Percentiles rank a stretch among this genome's conserved stretches.
Evolutionary conservation across 768 basidiomycete genomes (phyloP).

Genomic region (Galerina marginata): DNA sequence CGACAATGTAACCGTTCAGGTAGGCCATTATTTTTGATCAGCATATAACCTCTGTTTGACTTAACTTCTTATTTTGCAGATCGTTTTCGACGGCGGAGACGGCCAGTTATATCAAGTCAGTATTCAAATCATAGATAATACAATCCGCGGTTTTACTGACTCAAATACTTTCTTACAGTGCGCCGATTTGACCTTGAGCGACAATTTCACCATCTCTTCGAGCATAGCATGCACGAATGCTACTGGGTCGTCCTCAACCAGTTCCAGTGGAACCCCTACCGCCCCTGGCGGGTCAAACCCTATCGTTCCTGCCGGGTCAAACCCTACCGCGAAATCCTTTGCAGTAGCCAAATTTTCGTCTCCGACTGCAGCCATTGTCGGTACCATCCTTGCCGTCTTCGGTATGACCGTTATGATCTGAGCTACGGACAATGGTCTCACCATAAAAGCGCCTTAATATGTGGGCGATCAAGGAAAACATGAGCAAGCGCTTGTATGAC

Average conservation of each 20-base stretch:
- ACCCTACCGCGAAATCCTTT: neutral
- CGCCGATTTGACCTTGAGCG: constrained; percentile 76
- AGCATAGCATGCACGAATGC: constrained; percentile 29
- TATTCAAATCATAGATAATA: neutral
- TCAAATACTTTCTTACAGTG: constrained; percentile 55
- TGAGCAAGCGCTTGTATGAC: too few species aligned
- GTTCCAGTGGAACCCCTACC: constrained; percentile 6
- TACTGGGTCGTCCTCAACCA: constrained; percentile 12
- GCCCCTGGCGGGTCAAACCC: neutral
- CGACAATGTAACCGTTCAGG: constrained; percentile 75
- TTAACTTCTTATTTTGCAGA: constrained; percentile 22
- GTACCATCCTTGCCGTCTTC: neutral
- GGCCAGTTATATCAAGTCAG: constrained; percentile 71
- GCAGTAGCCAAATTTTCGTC: constrained; percentile 4
- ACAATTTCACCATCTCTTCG: constrained; percentile 52
- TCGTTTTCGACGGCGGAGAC: constrained; percentile 75
- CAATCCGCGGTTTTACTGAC: neutral
- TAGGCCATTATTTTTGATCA: constrained; percentile 16
- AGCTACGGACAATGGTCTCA: neutral
- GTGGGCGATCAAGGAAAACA: too few species aligned
- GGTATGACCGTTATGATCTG: neutral
- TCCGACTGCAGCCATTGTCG: neutral
- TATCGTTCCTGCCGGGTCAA: neutral
- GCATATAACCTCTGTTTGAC: neutral
- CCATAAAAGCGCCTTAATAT: too few species aligned